Percentiles rank a stretch among this genome's conserved stretches.
Evolutionary conservation across 2,329 filamentous ascomycete genomes (phyloP).

Genomic region (Berkeleyomyces rouxiae): DNA sequence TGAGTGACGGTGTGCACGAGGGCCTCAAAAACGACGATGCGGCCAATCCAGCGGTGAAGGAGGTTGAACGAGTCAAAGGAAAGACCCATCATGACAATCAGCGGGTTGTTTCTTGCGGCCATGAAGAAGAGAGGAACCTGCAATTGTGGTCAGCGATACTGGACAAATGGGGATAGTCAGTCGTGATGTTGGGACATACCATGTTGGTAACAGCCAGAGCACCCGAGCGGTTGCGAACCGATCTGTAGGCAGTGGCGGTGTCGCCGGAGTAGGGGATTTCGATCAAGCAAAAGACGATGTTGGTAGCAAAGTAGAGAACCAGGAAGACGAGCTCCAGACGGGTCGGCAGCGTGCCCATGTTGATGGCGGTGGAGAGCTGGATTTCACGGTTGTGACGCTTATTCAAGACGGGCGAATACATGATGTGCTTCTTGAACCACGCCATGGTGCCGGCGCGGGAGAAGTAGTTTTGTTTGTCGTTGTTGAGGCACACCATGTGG

Average conservation of each 20-base stretch:
- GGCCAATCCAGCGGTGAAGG: slow-evolving; percentile 54
- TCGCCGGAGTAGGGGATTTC: slow-evolving; percentile 42
- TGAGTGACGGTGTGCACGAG: slow-evolving; percentile 44
- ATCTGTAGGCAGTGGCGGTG: slow-evolving; percentile 32
- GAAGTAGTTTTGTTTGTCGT: slow-evolving; percentile 68
- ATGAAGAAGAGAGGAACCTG: slow-evolving; percentile 59
- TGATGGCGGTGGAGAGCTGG: slow-evolving; percentile 41
- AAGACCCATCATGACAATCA: slow-evolving; percentile 66
- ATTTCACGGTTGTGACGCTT: slow-evolving; percentile 55
- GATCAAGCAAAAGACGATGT: slow-evolving; percentile 50
- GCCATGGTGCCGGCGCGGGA: slow-evolving; percentile 12
- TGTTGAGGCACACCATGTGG: slow-evolving; percentile 57
- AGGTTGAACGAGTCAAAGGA: slow-evolving; percentile 94
- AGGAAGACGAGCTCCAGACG: slow-evolving; percentile 45
- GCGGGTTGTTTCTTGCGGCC: slow-evolving; percentile 80
- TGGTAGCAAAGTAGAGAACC: slow-evolving; percentile 39
- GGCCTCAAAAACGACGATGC: slow-evolving; percentile 52
- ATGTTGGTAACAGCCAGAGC: slow-evolving; percentile 77
- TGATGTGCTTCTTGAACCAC: slow-evolving; percentile 16
- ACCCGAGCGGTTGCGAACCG: slow-evolving; percentile 66
- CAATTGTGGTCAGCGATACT: neutral
- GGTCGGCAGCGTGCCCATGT: slow-evolving; percentile 46
- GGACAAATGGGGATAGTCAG: neutral
- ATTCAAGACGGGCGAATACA: slow-evolving; percentile 45
- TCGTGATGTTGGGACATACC: slow-evolving; percentile 28